Conservation (phyloP, 371 early-diverging fungal genomes). For the Haplosporangium sp. region DNA sequence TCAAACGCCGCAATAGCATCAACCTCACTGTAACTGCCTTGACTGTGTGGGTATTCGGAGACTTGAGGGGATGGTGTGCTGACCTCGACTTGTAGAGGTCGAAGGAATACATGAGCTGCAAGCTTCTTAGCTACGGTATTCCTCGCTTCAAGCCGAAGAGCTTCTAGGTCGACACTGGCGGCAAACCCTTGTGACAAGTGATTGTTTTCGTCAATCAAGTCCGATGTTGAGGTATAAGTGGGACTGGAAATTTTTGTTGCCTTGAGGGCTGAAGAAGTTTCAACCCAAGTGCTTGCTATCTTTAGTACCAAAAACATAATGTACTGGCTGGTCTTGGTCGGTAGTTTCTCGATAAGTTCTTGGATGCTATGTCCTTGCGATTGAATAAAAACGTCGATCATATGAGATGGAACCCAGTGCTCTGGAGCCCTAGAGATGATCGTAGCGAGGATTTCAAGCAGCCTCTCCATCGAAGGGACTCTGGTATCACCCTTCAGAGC, state of each 20-base stretch:
- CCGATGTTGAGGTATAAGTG: background rate
- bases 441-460: slow-evolving; percentile 1
- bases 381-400: slow-evolving; percentile 1
- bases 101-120: background rate
- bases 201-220: no score
- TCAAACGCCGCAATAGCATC: slow-evolving; percentile 10
- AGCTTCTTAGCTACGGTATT: background rate
- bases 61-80: background rate
- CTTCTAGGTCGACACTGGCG: background rate
- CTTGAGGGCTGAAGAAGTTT: background rate
- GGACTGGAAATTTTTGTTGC: background rate
- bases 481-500: background rate
- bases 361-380: background rate
- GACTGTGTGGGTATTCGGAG: background rate
- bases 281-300: slow-evolving; percentile 5
- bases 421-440: slow-evolving; percentile 4
- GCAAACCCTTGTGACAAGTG: no score
- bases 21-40: background rate
- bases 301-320: slow-evolving; percentile 8
- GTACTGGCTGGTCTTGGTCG: background rate
- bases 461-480: background rate
- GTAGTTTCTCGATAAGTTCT: slow-evolving; percentile 3
- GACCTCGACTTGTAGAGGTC: background rate
- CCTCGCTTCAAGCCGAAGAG: background rate
- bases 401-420: background rate